Conservation (phyloP, 148 eudicot genomes). For the Vaccinium macrocarpon region DNA sequence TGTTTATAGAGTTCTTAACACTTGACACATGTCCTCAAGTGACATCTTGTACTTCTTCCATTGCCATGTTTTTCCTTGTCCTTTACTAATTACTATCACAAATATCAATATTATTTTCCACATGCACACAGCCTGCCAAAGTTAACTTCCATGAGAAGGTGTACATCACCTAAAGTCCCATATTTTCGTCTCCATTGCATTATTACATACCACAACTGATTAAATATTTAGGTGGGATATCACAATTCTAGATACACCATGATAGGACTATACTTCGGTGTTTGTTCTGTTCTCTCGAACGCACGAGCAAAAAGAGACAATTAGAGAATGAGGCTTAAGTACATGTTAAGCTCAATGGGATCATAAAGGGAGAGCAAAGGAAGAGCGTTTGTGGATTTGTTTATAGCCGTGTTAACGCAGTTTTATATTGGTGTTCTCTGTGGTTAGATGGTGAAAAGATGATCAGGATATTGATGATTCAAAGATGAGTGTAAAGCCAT, state of each 20-base stretch:
- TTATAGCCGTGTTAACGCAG: neutral
- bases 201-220: too few relatives aligned
- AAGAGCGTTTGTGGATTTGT: neutral
- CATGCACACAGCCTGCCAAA: too few relatives aligned
- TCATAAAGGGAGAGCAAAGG: neutral
- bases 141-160: too few relatives aligned
- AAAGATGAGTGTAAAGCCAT: neutral
- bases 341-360: neutral
- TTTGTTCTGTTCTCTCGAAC: neutral
- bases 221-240: too few relatives aligned
- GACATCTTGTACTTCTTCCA: too few relatives aligned
- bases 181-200: too few relatives aligned
- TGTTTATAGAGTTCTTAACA: too few relatives aligned
- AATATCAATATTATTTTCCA: too few relatives aligned
- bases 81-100: too few relatives aligned
- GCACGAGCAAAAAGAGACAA: conserved; percentile 2
- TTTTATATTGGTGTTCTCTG: neutral
- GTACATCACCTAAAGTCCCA: too few relatives aligned
- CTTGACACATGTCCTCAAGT: too few relatives aligned
- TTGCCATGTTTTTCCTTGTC: too few relatives aligned
- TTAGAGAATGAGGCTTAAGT: neutral
- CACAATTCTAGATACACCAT: neutral
- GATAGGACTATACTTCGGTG: neutral
- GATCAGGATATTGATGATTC: conserved; percentile 3
- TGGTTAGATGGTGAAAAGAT: neutral